Evolutionary conservation across 2,329 filamentous ascomycete genomes (phyloP).

Genomic region (Microcera coccophila): DNA sequence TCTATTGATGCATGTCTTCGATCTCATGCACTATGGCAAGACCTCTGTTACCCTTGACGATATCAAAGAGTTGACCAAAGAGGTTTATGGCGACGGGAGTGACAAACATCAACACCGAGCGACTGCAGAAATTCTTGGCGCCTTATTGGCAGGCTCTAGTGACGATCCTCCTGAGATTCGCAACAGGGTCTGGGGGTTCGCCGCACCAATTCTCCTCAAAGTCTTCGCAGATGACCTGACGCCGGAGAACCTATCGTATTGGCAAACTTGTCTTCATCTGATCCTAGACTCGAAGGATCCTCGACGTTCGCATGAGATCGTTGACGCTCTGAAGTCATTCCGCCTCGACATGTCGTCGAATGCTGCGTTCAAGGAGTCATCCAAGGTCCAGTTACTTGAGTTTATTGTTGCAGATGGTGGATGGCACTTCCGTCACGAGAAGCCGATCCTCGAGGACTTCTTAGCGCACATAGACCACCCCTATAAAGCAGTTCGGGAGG

Average conservation of each 20-base stretch:
- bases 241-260: conserved; percentile 90
- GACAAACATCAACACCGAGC: conserved; percentile 98
- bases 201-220: conserved; percentile 78
- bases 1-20: conserved; percentile 83
- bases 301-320: conserved; percentile 77
- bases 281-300: conserved; percentile 87
- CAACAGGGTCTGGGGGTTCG: conserved; percentile 79
- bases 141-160: conserved; percentile 73
- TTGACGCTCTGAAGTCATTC: conserved; percentile 79
- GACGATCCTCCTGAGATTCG: conserved; percentile 73
- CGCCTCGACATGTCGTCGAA: conserved; percentile 91
- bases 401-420: conserved; percentile 82
- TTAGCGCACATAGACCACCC: conserved; percentile 90
- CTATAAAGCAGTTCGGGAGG: conserved; percentile 94
- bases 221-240: conserved; percentile 90
- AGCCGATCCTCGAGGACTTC: conserved; percentile 86
- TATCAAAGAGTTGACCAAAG: conserved; percentile 72
- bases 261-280: conserved; percentile 90
- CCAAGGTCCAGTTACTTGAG: conserved; percentile 87
- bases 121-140: conserved; percentile 88
- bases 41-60: conserved; percentile 80
- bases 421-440: conserved; percentile 92
- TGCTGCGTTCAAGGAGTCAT: conserved; percentile 97
- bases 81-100: conserved; percentile 84
- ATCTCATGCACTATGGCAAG: conserved; percentile 77